Evolutionary conservation across 2,329 filamentous ascomycete species (phyloP).

Genomic region (Onygenales sp.): DNA sequence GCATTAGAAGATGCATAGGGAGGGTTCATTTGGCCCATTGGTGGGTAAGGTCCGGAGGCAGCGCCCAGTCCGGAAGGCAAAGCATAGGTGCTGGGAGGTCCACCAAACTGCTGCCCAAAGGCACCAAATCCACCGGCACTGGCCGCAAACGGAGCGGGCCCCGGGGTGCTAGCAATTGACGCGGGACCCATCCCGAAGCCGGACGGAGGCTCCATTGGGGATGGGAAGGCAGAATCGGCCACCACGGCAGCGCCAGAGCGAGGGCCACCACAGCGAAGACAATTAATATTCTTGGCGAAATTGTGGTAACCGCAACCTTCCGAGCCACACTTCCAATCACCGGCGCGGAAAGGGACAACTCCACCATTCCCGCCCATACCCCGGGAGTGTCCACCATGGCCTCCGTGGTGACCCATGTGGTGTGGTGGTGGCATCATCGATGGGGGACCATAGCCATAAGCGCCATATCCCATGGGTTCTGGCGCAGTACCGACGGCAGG

Average conservation of each 20-base stretch:
- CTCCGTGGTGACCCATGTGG: conserved; percentile 57
- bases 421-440: conserved; percentile 71
- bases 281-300: conserved; percentile 98
- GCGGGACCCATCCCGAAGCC: conserved; percentile 75
- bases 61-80: conserved; percentile 78
- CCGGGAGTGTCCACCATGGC: conserved; percentile 48
- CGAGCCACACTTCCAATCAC: conserved; percentile 97
- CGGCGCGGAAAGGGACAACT: conserved; percentile 91
- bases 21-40: conserved; percentile 54
- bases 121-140: conserved; percentile 59
- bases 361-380: conserved; percentile 66
- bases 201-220: conserved; percentile 76
- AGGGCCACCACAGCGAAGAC: conserved; percentile 89
- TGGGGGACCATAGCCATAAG: conserved; percentile 52
- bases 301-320: conserved; percentile 98
- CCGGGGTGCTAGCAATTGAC: conserved; percentile 72
- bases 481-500: conserved; percentile 80
- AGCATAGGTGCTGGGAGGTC: conserved; percentile 75
- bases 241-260: conserved; percentile 89
- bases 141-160: conserved; percentile 63
- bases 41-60: conserved; percentile 67
- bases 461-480: conserved; percentile 63
- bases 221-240: conserved; percentile 84
- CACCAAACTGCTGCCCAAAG: conserved; percentile 71
- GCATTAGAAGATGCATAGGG: conserved; percentile 68